These are phyloP conservation scores for Neoboletus subvelutipes DNA, from an alignment of 768 basidiomycete genomes.

Conservation along the genomic window DNA sequence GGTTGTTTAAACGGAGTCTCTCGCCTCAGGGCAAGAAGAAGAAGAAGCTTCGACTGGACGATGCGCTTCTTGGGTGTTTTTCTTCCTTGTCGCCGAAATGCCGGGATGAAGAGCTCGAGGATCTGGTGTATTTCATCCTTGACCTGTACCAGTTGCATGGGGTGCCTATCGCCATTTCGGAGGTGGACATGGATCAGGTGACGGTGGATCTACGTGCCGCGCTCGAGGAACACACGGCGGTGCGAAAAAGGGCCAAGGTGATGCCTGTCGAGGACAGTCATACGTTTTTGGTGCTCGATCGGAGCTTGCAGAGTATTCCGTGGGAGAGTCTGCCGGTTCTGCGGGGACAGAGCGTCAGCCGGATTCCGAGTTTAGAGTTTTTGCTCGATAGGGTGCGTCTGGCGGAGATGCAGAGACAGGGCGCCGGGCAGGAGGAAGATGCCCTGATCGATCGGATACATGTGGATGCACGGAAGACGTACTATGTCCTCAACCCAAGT, in stretches of 20 bases:
- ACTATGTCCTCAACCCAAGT: constrained; percentile 88
- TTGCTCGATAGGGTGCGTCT: constrained; percentile 78
- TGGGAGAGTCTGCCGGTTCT: constrained; percentile 95
- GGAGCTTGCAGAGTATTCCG: constrained; percentile 83
- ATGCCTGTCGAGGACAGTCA: constrained; percentile 55
- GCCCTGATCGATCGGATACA: constrained; percentile 43
- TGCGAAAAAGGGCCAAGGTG: constrained; percentile 33
- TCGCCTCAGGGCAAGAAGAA: constrained; percentile 62
- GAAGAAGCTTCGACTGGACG: constrained; percentile 59
- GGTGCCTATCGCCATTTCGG: constrained; percentile 81
- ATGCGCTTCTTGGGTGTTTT: constrained; percentile 81
- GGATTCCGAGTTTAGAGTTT: constrained; percentile 90
- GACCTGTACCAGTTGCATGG: constrained; percentile 96
- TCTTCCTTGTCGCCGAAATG: constrained; percentile 79
- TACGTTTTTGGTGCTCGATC: constrained; percentile 86
- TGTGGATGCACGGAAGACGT: constrained; percentile 69
- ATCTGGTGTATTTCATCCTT: constrained; percentile 89
- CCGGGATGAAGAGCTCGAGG: constrained; percentile 92
- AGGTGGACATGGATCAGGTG: constrained; percentile 91
- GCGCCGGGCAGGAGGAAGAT: constrained; percentile 9
- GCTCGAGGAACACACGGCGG: constrained; percentile 67
- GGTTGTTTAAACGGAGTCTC: constrained; percentile 67
- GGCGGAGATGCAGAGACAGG: constrained; percentile 43
- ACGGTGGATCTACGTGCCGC: constrained; percentile 76
- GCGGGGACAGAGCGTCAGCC: constrained; percentile 81